phyloP scores from a whole-genome alignment of 495 filamentous ascomycete species.

The Hyaloscypha bicolor region DNA sequence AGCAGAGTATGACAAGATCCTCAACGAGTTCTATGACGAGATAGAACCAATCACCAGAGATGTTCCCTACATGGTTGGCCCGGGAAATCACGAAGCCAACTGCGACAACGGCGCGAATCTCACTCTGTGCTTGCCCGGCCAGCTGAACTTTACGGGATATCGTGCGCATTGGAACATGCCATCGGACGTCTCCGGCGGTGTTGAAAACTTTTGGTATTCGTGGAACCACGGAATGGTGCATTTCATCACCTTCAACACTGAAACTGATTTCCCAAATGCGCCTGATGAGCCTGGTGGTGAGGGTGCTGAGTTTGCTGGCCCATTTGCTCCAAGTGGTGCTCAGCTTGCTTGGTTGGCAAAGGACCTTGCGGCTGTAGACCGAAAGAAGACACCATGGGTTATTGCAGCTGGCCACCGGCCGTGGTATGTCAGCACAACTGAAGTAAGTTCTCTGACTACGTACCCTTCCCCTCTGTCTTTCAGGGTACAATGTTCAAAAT shows the following conservation, averaged over 20 bases:
- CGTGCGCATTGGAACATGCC: constrained; percentile 50
- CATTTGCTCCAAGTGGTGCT: constrained; percentile 47
- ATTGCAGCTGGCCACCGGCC: constrained; percentile 51
- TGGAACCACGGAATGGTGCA: constrained; percentile 59
- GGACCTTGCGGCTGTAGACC: constrained; percentile 53
- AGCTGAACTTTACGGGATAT: constrained; percentile 57
- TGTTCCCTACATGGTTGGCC: constrained; percentile 57
- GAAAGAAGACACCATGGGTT: constrained; percentile 54
- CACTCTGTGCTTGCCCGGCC: constrained; percentile 51
- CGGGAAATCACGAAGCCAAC: constrained; percentile 59
- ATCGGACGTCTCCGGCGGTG: constrained; percentile 39
- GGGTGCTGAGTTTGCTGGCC: constrained; percentile 50
- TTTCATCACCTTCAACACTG: constrained; percentile 52
- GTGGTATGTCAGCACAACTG: constrained; percentile 43
- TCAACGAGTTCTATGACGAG: constrained; percentile 58
- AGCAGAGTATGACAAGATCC: constrained; percentile 52
- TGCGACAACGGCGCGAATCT: constrained; percentile 39
- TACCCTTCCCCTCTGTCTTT: too few relatives aligned
- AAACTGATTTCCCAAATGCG: constrained; percentile 53
- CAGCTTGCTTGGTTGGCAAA: constrained; percentile 48
- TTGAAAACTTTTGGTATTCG: constrained; percentile 60
- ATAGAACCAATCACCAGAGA: constrained; percentile 45
- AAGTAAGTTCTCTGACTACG: not conserved
- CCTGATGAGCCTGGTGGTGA: constrained; percentile 39
- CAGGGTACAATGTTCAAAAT: too few relatives aligned